Evolutionary conservation across 345 rosid species (phyloP).

Genomic region (Erodium maritimum): DNA sequence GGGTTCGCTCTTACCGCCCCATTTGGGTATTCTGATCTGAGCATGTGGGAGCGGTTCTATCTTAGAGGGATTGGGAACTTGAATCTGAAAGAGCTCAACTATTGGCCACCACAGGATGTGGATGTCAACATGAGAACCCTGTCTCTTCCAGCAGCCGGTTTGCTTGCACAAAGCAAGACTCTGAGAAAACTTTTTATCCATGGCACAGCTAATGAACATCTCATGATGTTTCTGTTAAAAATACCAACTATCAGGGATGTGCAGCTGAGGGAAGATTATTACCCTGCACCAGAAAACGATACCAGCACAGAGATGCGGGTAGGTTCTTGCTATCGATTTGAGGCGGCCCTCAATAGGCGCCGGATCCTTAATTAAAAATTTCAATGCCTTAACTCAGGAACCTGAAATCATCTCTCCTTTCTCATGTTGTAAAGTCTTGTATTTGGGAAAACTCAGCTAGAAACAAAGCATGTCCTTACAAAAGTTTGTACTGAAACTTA

Average conservation of each 20-base stretch:
- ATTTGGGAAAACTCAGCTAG: too few relatives aligned
- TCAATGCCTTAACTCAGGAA: too few relatives aligned
- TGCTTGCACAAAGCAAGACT: conserved; percentile 18
- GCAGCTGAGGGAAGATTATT: conserved; percentile 31
- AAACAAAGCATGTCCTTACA: not conserved
- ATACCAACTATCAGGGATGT: conserved; percentile 29
- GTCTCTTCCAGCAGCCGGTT: conserved; percentile 27
- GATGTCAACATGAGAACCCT: conserved; percentile 27
- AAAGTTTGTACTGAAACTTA: not conserved
- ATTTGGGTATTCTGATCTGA: conserved; percentile 24
- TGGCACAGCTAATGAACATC: conserved; percentile 37
- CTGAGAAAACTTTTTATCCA: conserved; percentile 35
- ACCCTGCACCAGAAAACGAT: conserved; percentile 36
- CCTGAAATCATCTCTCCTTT: not conserved
- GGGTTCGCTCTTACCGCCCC: conserved; percentile 33
- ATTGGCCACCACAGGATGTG: conserved; percentile 33
- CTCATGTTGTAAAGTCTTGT: not conserved
- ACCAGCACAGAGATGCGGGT: conserved; percentile 30
- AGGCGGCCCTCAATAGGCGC: conserved; percentile 22
- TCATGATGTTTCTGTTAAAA: conserved; percentile 26
- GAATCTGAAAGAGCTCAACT: conserved; percentile 20
- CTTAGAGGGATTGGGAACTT: conserved; percentile 20
- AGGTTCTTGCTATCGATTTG: conserved; percentile 28
- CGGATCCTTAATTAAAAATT: conserved; percentile 11
- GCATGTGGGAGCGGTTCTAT: conserved; percentile 33